phyloP scores from a whole-genome alignment of 441 rosid species.

The Lepidium campestre region DNA sequence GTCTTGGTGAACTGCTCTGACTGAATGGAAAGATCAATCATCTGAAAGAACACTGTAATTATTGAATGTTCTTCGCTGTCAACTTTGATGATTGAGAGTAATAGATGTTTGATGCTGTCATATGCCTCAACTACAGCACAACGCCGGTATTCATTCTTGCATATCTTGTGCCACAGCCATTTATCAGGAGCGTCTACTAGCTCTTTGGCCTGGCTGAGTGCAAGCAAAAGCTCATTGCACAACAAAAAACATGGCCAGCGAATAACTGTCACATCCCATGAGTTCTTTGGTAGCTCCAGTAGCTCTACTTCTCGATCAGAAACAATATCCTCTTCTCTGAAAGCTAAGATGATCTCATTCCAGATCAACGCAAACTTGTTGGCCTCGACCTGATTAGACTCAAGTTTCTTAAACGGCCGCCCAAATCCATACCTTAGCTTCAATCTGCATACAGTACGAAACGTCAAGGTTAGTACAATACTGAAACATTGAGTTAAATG shows the following conservation, averaged over 20 bases:
- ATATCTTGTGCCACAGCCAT: slow-evolving; percentile 83
- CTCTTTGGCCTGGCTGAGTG: slow-evolving; percentile 82
- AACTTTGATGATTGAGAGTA: slow-evolving; percentile 52
- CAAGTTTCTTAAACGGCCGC: slow-evolving; percentile 77
- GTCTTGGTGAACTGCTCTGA: slow-evolving; percentile 67
- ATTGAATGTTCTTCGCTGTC: slow-evolving; percentile 77
- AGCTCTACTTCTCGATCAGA: slow-evolving; percentile 78
- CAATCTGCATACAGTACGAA: slow-evolving; percentile 37
- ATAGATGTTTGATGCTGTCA: slow-evolving; percentile 64
- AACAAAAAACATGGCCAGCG: slow-evolving; percentile 90
- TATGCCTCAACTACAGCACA: slow-evolving; percentile 86
- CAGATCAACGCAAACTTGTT: slow-evolving; percentile 81
- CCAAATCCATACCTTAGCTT: slow-evolving; percentile 90
- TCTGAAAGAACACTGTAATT: slow-evolving; percentile 62
- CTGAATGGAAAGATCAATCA: slow-evolving; percentile 60
- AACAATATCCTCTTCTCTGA: slow-evolving; percentile 90
- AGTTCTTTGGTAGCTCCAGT: slow-evolving; percentile 71
- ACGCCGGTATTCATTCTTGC: slow-evolving; percentile 82
- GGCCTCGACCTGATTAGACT: slow-evolving; percentile 83
- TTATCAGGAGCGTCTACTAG: slow-evolving; percentile 81
- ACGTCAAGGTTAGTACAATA: slow-evolving; percentile 13
- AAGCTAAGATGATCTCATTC: slow-evolving; percentile 72
- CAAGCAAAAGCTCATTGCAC: slow-evolving; percentile 82
- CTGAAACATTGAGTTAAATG: neutral
- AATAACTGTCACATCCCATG: slow-evolving; percentile 77